A percentile compares a stretch with the other conserved stretches of the same genome.
phyloP scores from a whole-genome alignment of 352 stramenopile species.

The Sclerospora graminicola region DNA sequence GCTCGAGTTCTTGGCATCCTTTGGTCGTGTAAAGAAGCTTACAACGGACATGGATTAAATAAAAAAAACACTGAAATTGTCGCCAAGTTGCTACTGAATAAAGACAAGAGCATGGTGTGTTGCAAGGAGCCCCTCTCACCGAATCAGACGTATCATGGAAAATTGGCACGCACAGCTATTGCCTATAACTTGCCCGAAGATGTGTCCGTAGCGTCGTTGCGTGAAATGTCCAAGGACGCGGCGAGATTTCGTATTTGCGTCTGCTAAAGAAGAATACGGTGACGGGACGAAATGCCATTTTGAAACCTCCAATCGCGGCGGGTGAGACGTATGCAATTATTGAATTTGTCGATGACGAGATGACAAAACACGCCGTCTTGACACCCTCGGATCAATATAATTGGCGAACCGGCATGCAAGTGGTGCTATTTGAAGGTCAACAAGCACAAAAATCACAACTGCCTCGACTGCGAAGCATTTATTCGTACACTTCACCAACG shows the following conservation, averaged over 20 bases:
- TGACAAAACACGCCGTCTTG: slow-evolving; percentile 82
- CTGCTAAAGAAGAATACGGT: slow-evolving; percentile 84
- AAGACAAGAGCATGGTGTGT: slow-evolving; percentile 79
- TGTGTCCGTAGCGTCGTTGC: slow-evolving; percentile 68
- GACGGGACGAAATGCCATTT: slow-evolving; percentile 71
- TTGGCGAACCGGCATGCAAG: no score
- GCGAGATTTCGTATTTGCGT: slow-evolving; percentile 78
- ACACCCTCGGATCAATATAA: slow-evolving; percentile 78
- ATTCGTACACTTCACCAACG: no score
- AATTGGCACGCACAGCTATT: no score
- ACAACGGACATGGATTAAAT: no score
- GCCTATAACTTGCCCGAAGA: no score
- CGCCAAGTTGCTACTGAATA: no score
- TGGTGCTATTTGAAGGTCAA: no score
- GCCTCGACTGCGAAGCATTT: no score
- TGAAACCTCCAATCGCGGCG: slow-evolving; percentile 77
- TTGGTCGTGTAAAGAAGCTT: no score
- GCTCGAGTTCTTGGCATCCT: slow-evolving; percentile 62
- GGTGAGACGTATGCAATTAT: slow-evolving; percentile 86
- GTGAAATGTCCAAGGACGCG: slow-evolving; percentile 70
- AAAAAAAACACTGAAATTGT: no score
- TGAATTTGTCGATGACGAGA: slow-evolving; percentile 82
- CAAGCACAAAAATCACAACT: no score
- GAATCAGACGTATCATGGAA: no score
- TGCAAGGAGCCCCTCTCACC: slow-evolving; percentile 72